Base-by-base conservation (phyloP, 2,329 filamentous ascomycete species). In the Parastagonospora avenae region DNA sequence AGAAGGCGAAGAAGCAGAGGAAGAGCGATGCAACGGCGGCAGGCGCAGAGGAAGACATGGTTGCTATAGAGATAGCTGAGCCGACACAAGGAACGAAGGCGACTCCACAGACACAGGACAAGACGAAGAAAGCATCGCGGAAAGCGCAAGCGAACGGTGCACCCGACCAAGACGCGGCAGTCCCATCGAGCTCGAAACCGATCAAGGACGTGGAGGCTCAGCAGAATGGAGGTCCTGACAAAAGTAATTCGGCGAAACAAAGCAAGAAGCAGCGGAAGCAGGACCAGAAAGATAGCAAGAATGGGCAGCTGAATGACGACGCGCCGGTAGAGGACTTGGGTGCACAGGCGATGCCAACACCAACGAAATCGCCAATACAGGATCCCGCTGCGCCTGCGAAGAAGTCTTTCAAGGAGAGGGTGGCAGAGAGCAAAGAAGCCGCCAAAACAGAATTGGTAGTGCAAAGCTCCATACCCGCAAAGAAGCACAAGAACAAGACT, bases 1-100 rank as follows among this genome's bases (percentile, higher is more conserved):
- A 70, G 52, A 67, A 61, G 52, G 54, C 60, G 10, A 72, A 66
- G 50, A 71, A 57, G 38, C 58, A 62, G 40, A 63, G 59, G 44
- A 69, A 63, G 56, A 60, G 55, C 37, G 61, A 60, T 32, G 61
- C 54, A 35, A 50, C 54, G 46, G 54, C 50, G 3, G 52, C 48
- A 42, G 46, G 30, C n/a, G 38, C 27, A 14, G 30, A n/a, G 8
- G 48, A 52, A 37, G 48, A 16, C 6, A 42, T 46, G 12, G 46
- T 38, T 38, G 54, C 52, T 30, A 48, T 52, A 30, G 49, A 59
- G 10, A 52, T 35, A 42, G 44, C 36, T 32, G 54, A 55, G 43
- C 44, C 58, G 24, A 60, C 55, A 15, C 50, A 50, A 15, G 60
- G 57, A 49, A 27, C 52, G 15, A 51, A 55, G 15, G 46, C 49